These are phyloP conservation scores for Beauveria brongniartii DNA, from an alignment of 2,329 filamentous ascomycete genomes.

Conservation along the genomic window DNA sequence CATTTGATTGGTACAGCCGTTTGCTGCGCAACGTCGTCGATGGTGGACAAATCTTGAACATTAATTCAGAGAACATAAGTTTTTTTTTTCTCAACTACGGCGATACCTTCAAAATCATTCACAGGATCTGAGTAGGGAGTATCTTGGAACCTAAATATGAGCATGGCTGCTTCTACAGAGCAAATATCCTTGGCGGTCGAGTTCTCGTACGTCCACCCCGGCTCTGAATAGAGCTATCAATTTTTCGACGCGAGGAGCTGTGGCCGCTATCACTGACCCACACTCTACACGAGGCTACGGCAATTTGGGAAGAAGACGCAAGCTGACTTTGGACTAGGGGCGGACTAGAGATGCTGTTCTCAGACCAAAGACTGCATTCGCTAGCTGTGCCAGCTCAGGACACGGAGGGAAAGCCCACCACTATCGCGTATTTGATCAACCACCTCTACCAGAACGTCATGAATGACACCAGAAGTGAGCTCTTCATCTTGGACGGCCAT, in stretches of 20 bases:
- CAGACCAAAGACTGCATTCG: slow-evolving; percentile 65
- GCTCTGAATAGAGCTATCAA: background rate
- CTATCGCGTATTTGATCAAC: slow-evolving; percentile 66
- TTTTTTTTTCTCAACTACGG: no score
- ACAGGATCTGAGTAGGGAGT: background rate
- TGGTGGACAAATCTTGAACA: background rate
- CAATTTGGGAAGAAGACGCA: background rate
- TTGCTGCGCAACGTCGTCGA: background rate
- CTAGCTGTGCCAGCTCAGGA: slow-evolving; percentile 59
- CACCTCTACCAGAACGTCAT: slow-evolving; percentile 76
- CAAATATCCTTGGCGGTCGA: slow-evolving; percentile 59
- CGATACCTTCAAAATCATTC: background rate
- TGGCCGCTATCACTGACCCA: background rate
- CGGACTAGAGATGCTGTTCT: slow-evolving; percentile 90
- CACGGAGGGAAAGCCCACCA: slow-evolving; percentile 52
- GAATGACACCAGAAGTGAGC: slow-evolving; percentile 75
- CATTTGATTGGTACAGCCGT: background rate
- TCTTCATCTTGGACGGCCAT: slow-evolving; percentile 80
- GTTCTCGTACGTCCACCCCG: slow-evolving; percentile 44
- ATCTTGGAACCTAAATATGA: background rate
- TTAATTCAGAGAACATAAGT: background rate
- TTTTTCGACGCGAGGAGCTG: background rate
- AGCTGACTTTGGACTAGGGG: slow-evolving; percentile 48
- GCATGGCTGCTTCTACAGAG: slow-evolving; percentile 12
- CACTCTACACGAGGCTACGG: background rate